Evolutionary conservation across 805 yeast genomes (phyloP).

Genomic region (Phaffomyces thermotolerans): DNA sequence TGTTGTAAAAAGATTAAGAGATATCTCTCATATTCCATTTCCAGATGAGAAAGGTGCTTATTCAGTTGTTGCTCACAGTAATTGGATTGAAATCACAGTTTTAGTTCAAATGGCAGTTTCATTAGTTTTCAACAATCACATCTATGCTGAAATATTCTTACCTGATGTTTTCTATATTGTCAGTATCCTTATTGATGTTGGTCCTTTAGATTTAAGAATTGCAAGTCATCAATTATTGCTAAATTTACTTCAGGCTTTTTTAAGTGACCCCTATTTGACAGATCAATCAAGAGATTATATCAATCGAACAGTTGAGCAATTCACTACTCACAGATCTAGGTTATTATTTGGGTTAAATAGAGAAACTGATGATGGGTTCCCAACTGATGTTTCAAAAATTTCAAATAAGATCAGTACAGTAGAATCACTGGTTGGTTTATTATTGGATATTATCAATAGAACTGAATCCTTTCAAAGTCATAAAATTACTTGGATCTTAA

Average conservation of each 20-base stretch:
- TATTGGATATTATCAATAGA: slow-evolving; percentile 45
- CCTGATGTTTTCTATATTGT: slow-evolving; percentile 68
- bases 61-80: slow-evolving; percentile 43
- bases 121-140: slow-evolving; percentile 62
- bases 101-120: slow-evolving; percentile 56
- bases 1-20: slow-evolving; percentile 49
- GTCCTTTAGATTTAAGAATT: slow-evolving; percentile 48
- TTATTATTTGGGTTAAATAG: slow-evolving; percentile 66
- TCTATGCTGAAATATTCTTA: slow-evolving; percentile 53
- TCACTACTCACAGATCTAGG: slow-evolving; percentile 55
- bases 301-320: slow-evolving; percentile 33
- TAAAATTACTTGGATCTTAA: slow-evolving; percentile 48
- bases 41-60: slow-evolving; percentile 34
- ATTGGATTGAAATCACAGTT: slow-evolving; percentile 67
- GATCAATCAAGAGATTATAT: slow-evolving; percentile 33
- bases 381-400: slow-evolving; percentile 31
- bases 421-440: slow-evolving; percentile 50
- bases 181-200: slow-evolving; percentile 47
- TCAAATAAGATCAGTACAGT: slow-evolving; percentile 35
- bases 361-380: slow-evolving; percentile 33
- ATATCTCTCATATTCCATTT: slow-evolving; percentile 43
- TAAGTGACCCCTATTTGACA: slow-evolving; percentile 48
- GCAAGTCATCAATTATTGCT: slow-evolving; percentile 54
- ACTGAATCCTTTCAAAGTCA: slow-evolving; percentile 41
- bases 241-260: slow-evolving; percentile 64